These are phyloP conservation scores for Corrigiola litoralis DNA, from an alignment of 179 eudicot species.

Conservation along the genomic window DNA sequence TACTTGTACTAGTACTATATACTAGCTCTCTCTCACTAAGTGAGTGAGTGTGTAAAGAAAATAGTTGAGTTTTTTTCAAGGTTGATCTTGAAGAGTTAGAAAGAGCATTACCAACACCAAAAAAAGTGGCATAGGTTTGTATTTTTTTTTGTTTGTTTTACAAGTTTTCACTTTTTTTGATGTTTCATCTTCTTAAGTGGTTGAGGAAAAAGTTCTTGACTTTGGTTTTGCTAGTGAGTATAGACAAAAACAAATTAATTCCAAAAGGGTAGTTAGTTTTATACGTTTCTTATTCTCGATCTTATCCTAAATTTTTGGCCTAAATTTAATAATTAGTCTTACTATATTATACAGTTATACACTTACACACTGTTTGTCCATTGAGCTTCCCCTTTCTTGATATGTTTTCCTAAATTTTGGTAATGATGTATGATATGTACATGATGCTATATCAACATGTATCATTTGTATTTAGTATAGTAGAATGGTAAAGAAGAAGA, in stretches of 20 bases:
- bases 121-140: too few species aligned
- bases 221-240: neutral
- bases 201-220: neutral
- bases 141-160: too few species aligned
- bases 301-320: neutral
- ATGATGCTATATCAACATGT: neutral
- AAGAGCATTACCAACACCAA: too few species aligned
- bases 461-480: neutral
- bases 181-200: neutral
- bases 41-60: too few species aligned
- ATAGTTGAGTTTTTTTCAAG: too few species aligned
- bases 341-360: too few species aligned
- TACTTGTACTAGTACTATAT: too few species aligned
- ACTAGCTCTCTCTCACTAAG: constrained; percentile 13
- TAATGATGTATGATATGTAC: neutral
- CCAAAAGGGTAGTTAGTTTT: constrained; percentile 8
- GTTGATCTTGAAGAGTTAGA: too few species aligned
- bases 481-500: neutral
- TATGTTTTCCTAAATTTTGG: neutral
- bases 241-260: constrained; percentile 8
- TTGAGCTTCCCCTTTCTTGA: neutral
- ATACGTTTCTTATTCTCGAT: neutral
- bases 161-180: neutral
- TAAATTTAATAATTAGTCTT: constrained; percentile 5
- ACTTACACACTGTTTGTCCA: neutral